Evolutionary conservation across 345 rosid genomes (phyloP).

Genomic region (Aethionema arabicum): DNA sequence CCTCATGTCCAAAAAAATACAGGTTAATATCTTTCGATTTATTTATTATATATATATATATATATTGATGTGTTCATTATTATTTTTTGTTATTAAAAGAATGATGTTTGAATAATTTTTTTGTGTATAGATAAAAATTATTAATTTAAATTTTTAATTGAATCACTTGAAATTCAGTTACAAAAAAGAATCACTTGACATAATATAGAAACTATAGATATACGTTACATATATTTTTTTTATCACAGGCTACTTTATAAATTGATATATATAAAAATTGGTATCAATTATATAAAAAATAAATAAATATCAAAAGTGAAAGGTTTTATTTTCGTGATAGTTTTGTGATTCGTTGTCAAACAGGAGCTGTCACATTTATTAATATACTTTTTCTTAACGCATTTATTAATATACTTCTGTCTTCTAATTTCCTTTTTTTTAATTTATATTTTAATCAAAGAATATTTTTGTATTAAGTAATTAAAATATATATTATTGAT

Average conservation of each 20-base stretch:
- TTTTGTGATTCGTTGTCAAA: constrained; percentile 3
- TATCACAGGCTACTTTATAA: no score
- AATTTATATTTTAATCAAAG: neutral
- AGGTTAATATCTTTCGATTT: constrained; percentile 41
- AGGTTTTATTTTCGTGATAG: neutral
- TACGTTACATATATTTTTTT: no score
- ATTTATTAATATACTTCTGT: neutral
- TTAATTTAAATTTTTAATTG: no score
- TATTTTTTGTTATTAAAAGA: no score
- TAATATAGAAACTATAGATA: no score
- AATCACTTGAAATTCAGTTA: no score
- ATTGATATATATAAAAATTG: no score
- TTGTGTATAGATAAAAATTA: no score
- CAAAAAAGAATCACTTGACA: no score
- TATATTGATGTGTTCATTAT: neutral
- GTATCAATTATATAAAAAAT: neutral
- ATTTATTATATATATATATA: neutral
- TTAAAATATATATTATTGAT: constrained; percentile 3
- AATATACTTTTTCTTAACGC: no score
- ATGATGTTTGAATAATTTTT: no score
- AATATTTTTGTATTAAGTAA: neutral
- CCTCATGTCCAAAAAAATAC: constrained; percentile 66
- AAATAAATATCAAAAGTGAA: neutral
- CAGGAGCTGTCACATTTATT: constrained; percentile 9
- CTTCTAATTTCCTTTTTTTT: neutral